Evolutionary conservation across 768 basidiomycete genomes (phyloP).

Genomic region (Pisolithus sp.): DNA sequence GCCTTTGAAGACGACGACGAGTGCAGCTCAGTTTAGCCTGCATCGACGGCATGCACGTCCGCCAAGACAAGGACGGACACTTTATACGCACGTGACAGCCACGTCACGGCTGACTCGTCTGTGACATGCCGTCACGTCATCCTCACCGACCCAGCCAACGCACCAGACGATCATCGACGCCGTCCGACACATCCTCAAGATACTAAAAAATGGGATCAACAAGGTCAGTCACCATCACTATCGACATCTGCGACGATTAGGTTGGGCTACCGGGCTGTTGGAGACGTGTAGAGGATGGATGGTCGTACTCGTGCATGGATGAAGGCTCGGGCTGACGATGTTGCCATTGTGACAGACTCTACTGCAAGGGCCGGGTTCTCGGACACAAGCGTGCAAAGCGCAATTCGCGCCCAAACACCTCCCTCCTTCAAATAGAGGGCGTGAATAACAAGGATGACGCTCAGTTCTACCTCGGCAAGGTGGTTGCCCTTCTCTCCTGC

Average conservation of each 20-base stretch:
- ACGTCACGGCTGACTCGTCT: slow-evolving; percentile 14
- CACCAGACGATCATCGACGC: slow-evolving; percentile 20
- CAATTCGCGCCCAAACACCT: slow-evolving; percentile 93
- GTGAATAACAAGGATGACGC: slow-evolving; percentile 90
- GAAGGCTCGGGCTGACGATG: slow-evolving; percentile 1
- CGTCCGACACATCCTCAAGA: slow-evolving; percentile 24
- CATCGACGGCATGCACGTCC: slow-evolving; percentile 33
- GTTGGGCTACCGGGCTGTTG: background rate
- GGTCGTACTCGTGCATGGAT: background rate
- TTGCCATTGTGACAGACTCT: slow-evolving; percentile 53
- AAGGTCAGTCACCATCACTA: slow-evolving; percentile 47
- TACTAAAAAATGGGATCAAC: slow-evolving; percentile 67
- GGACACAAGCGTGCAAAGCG: slow-evolving; percentile 99
- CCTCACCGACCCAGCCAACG: background rate
- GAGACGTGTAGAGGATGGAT: slow-evolving; percentile 12
- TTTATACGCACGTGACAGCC: slow-evolving; percentile 10
- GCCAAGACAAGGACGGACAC: background rate
- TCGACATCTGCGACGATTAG: background rate
- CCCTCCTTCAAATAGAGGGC: slow-evolving; percentile 95
- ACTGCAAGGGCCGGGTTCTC: slow-evolving; percentile 93
- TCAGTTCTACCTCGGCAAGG: slow-evolving; percentile 98
- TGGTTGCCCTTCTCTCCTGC: slow-evolving; percentile 30
- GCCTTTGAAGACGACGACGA: slow-evolving; percentile 32
- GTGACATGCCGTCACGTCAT: slow-evolving; percentile 25
- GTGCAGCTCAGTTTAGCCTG: slow-evolving; percentile 40